phyloP scores from a whole-genome alignment of 305 asterid genomes.

The Fraxinus greggii region DNA sequence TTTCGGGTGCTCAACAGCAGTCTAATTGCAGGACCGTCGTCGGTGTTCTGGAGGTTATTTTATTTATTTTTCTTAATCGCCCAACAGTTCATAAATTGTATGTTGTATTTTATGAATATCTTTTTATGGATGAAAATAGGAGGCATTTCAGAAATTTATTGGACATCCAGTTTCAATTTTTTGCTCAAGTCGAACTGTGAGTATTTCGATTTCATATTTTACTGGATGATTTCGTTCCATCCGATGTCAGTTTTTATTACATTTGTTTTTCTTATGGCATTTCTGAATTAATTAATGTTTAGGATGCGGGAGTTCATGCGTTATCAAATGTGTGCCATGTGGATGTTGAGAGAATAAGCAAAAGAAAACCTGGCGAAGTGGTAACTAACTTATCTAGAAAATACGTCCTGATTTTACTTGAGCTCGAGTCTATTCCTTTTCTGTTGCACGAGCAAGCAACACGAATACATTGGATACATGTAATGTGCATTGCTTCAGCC shows the following conservation, averaged over 20 bases:
- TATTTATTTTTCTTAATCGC: background rate
- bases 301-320: constrained; percentile 99
- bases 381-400: constrained; percentile 34
- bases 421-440: background rate
- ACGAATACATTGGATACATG: background rate
- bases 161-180: constrained; percentile 80
- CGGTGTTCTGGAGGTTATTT: constrained; percentile 69
- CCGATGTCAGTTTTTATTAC: background rate
- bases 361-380: constrained; percentile 90
- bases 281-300: constrained; percentile 5
- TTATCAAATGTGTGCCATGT: constrained; percentile 89
- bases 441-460: background rate
- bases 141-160: constrained; percentile 67
- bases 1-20: constrained; percentile 87
- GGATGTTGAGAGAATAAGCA: constrained; percentile 90
- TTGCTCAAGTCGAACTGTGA: constrained; percentile 95
- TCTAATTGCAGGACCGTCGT: constrained; percentile 66
- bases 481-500: background rate
- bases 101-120: background rate
- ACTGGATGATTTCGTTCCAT: background rate
- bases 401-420: background rate
- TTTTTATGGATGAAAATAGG: constrained; percentile 36
- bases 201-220: constrained; percentile 19
- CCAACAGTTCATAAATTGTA: background rate
- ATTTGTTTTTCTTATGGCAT: background rate